phyloP scores from a whole-genome alignment of 2,329 filamentous ascomycete genomes.

The Diaporthe caulivora region DNA sequence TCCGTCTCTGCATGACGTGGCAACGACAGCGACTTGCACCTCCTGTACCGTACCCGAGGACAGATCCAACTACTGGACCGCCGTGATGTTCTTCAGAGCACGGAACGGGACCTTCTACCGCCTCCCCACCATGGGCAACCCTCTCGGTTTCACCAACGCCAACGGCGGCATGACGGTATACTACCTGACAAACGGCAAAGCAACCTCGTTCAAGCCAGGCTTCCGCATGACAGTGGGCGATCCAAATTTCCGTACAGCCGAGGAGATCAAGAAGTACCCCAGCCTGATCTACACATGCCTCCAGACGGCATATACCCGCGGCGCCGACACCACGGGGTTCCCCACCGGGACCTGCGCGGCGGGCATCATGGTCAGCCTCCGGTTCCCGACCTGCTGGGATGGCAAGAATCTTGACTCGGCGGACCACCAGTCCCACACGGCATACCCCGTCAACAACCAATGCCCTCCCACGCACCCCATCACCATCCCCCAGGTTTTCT shows the following conservation, averaged over 20 bases:
- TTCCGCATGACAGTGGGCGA: conserved; percentile 58
- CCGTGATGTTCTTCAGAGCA: conserved; percentile 32
- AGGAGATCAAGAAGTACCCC: conserved; percentile 15
- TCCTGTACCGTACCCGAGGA: conserved; percentile 25
- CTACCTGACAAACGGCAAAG: conserved; percentile 43
- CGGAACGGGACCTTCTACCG: conserved; percentile 31
- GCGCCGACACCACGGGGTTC: conserved; percentile 54
- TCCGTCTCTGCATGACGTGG: not conserved
- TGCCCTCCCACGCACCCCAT: conserved; percentile 45
- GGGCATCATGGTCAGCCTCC: conserved; percentile 47
- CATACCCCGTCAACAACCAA: conserved; percentile 55
- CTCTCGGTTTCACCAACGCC: conserved; percentile 60
- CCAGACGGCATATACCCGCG: conserved; percentile 54
- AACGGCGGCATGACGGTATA: conserved; percentile 55
- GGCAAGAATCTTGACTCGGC: conserved; percentile 61
- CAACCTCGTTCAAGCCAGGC: conserved; percentile 57
- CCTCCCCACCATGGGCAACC: conserved; percentile 29
- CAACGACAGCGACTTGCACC: conserved; percentile 44
- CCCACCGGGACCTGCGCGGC: conserved; percentile 49
- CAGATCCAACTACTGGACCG: conserved; percentile 34
- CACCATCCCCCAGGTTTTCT: conserved; percentile 45
- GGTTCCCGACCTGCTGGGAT: conserved; percentile 61
- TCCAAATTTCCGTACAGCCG: conserved; percentile 45
- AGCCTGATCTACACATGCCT: conserved; percentile 46
- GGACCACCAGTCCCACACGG: conserved; percentile 57